Base-by-base conservation (phyloP, 441 rosid species). In the Gossypium davidsonii region DNA sequence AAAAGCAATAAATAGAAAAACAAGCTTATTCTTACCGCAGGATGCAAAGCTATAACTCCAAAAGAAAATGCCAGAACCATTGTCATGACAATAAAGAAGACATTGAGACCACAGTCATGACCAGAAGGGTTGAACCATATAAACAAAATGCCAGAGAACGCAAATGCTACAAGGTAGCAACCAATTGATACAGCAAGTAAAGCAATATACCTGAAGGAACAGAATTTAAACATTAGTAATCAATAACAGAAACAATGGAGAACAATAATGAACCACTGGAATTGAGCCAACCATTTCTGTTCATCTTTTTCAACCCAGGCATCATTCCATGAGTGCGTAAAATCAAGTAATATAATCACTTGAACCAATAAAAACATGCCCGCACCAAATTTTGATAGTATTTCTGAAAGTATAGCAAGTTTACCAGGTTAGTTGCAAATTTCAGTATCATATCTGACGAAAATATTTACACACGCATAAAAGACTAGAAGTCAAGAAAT, bases 91-190 rank as follows among this genome's bases (percentile, higher is more conserved):
- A 95, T 83, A 85, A 95, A 95, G 91, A 93, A 95, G 79, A 93
- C 77, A 67, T 95, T 95, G 61, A 95, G 94, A 73, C 98, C 93
- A 25, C 99, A 95, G 73, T 91, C 97, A 21, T 93, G 82, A 48
- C 99, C 95, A 11, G 98, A 86, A 52, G 99, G 99, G 83, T 93
- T 87, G 78, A 95, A 95, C 99, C 99, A 93, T 23, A 93, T 87
- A 83, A 95, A 93, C 79, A 95, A 46, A 69, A 93, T 67, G 70
- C 96, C 99, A 70, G 97, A 90, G 79, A 93, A 80, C 15, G 86
- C 73, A 72, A 86, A 95, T 70, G 99, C 88, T 21, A 80, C 92
- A 25, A 95, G 74, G 80, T 95, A 95, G 89, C 98, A 95, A 72
- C 53, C 94, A 49, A 89, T 11, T 62, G 99, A 93, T 78, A 95